A percentile compares a stretch with the other conserved stretches of the same genome.
phyloP scores from a whole-genome alignment of 2,329 filamentous ascomycete species.

The Neonectria faginata region DNA sequence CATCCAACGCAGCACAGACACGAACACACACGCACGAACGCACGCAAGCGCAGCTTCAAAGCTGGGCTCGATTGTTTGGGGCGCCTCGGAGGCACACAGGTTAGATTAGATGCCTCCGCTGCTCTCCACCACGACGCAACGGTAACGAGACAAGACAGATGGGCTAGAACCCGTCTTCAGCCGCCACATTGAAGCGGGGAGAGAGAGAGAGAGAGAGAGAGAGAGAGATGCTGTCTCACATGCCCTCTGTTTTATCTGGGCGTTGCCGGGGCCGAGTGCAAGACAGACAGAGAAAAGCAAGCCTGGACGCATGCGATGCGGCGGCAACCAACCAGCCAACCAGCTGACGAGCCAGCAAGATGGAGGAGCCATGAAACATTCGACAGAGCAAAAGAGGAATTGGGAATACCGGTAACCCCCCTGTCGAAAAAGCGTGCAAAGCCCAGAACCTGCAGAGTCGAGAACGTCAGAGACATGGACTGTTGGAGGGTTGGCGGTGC shows the following conservation, averaged over 20 bases:
- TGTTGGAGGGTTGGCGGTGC: neutral
- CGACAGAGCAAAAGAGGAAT: neutral
- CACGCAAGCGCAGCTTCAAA: neutral
- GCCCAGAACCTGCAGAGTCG: neutral
- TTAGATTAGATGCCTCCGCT: neutral
- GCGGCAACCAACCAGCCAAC: neutral
- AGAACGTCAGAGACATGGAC: constrained; percentile 13
- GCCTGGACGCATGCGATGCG: neutral
- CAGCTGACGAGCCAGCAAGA: neutral
- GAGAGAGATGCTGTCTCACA: neutral
- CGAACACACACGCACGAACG: neutral
- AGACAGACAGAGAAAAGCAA: neutral
- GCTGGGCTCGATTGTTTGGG: neutral
- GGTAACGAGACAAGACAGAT: neutral
- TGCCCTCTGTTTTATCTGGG: neutral
- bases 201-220: neutral
- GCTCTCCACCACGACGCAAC: neutral
- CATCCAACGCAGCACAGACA: constrained; percentile 3
- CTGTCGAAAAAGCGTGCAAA: neutral
- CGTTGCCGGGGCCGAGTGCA: neutral
- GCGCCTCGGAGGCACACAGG: neutral
- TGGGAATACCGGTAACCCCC: too few species aligned
- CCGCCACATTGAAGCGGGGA: constrained; percentile 11
- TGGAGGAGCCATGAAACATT: neutral
- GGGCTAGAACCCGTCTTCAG: neutral